Percentiles rank a stretch among this genome's conserved stretches.
Evolutionary conservation across 768 basidiomycete species (phyloP).

Genomic region (Leccinellum rugosiceps): DNA sequence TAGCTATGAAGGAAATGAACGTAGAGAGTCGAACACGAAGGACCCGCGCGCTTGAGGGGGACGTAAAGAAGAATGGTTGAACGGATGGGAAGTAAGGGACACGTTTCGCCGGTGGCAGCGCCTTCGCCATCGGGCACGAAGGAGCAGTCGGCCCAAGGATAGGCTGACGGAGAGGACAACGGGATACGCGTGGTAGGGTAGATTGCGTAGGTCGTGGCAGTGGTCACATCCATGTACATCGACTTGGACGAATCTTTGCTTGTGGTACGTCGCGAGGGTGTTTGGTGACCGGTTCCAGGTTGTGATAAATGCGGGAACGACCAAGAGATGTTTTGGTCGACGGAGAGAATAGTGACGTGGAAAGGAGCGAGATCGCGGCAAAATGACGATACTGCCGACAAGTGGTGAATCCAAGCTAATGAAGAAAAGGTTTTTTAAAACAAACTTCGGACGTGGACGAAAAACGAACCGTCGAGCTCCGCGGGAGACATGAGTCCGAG

Average conservation of each 20-base stretch:
- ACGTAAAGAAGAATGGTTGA: constrained; percentile 57
- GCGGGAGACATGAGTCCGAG: constrained; percentile 54
- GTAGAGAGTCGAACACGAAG: constrained; percentile 47
- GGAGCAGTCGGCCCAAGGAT: constrained; percentile 24
- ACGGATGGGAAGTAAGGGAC: constrained; percentile 49
- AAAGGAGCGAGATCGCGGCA: constrained; percentile 46
- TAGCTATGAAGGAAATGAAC: constrained; percentile 57
- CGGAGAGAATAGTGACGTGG: constrained; percentile 59
- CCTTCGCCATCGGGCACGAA: constrained; percentile 34
- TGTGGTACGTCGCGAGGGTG: constrained; percentile 27
- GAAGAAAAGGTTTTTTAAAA: neutral
- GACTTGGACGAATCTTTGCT: constrained; percentile 32
- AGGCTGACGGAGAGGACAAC: constrained; percentile 36
- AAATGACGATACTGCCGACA: constrained; percentile 40
- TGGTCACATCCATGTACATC: constrained; percentile 33
- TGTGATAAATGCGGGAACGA: constrained; percentile 42
- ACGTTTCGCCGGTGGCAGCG: constrained; percentile 22
- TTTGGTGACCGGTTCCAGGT: constrained; percentile 17
- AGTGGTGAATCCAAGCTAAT: constrained; percentile 64
- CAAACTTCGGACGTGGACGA: neutral
- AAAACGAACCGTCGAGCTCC: constrained; percentile 64
- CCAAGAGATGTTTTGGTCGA: constrained; percentile 60
- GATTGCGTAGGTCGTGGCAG: constrained; percentile 49
- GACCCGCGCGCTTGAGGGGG: constrained; percentile 43
- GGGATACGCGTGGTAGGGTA: constrained; percentile 42